These are phyloP conservation scores for Stachybotrys chlorohalonatus DNA, from an alignment of 2,329 filamentous ascomycete genomes.

Conservation along the genomic window DNA sequence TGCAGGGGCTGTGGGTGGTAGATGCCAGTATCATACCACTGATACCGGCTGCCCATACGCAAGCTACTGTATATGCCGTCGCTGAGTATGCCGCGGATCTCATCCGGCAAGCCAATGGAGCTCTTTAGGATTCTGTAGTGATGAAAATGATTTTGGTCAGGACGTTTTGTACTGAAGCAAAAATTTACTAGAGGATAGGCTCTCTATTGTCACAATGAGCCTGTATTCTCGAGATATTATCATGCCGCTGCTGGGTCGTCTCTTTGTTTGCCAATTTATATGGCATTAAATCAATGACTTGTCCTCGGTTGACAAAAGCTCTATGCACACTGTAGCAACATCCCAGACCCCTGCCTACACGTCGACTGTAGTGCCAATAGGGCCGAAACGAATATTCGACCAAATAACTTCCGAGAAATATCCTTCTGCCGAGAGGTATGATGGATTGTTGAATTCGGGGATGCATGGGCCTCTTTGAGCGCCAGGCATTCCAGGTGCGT, in stretches of 20 bases:
- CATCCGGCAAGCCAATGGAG: background rate
- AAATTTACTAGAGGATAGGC: no score
- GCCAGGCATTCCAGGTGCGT: background rate
- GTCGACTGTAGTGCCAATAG: slow-evolving; percentile 32
- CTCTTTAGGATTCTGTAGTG: no score
- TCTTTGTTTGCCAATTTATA: no score
- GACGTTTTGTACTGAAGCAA: no score
- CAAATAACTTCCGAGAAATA: slow-evolving; percentile 28
- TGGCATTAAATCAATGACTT: no score
- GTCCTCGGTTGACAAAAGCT: no score
- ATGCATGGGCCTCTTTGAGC: background rate
- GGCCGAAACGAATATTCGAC: slow-evolving; percentile 41
- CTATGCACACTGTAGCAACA: no score
- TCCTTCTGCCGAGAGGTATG: background rate
- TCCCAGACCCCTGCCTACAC: background rate
- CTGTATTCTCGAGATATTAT: no score
- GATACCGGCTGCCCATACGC: slow-evolving; percentile 6
- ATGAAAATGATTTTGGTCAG: no score
- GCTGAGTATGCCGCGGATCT: slow-evolving; percentile 8
- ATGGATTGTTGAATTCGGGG: background rate
- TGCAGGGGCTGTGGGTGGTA: slow-evolving; percentile 8
- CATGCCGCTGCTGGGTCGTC: no score
- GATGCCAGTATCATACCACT: slow-evolving; percentile 10
- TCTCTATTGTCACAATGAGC: no score
- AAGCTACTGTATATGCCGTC: slow-evolving; percentile 9